Evolutionary conservation across 768 basidiomycete species (phyloP).

Genomic region (Boletus eberwhitei): DNA sequence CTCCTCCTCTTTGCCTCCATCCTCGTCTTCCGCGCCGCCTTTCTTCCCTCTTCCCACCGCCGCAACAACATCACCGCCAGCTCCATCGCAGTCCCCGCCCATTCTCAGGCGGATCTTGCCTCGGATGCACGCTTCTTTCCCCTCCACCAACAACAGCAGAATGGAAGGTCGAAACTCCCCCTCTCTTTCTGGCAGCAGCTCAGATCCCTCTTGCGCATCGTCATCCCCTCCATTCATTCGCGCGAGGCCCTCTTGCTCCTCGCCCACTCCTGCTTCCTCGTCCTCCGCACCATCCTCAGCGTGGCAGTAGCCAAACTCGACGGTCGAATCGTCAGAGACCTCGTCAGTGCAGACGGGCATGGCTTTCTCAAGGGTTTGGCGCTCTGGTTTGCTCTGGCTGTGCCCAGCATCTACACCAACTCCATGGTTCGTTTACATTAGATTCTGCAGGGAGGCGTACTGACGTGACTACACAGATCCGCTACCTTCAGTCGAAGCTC

Average conservation of each 20-base stretch:
- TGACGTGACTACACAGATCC: constrained; percentile 53
- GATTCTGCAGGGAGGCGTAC: not conserved
- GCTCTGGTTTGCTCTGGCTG: constrained; percentile 86
- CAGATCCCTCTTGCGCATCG: constrained; percentile 66
- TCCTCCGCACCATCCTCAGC: constrained; percentile 82
- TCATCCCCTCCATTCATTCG: constrained; percentile 57
- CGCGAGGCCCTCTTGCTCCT: constrained; percentile 73
- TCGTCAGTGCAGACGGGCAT: constrained; percentile 82
- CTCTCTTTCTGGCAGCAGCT: constrained; percentile 69
- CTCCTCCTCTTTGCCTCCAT: constrained; percentile 43
- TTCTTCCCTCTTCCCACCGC: constrained; percentile 14
- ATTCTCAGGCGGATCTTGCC: constrained; percentile 54
- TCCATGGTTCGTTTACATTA: constrained; percentile 61
- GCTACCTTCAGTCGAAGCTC: constrained; percentile 83
- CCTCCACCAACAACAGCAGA: constrained; percentile 38
- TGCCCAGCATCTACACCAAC: constrained; percentile 95
- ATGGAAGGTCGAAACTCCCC: constrained; percentile 51
- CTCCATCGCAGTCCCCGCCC: constrained; percentile 63
- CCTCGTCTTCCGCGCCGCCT: constrained; percentile 49
- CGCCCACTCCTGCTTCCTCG: constrained; percentile 80
- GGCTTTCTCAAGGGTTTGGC: constrained; percentile 81
- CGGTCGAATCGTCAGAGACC: constrained; percentile 82
- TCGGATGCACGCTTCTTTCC: constrained; percentile 62
- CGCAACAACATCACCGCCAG: constrained; percentile 43
- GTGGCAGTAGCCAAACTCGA: constrained; percentile 86